A percentile compares a stretch with the other conserved stretches of the same genome.
Conservation (phyloP, 2,329 filamentous ascomycete genomes). For the Paracoccidioides brasiliensis region DNA sequence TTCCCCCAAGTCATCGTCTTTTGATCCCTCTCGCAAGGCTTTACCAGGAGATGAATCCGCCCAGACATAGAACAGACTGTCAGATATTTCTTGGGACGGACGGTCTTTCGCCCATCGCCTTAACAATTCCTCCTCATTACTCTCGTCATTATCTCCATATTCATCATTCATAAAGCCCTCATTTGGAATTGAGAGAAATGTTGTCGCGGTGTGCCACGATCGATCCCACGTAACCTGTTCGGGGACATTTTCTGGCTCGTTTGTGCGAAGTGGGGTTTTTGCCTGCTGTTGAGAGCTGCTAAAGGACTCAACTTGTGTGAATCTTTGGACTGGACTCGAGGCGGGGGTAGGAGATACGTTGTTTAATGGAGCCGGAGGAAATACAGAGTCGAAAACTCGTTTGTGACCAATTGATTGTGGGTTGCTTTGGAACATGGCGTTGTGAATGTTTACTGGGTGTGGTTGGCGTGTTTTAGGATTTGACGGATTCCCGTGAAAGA, state of each 20-base stretch:
- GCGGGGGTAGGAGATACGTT: conserved; percentile 18
- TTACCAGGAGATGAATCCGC: conserved; percentile 12
- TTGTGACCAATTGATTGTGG: conserved; percentile 17
- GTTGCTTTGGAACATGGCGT: conserved; percentile 9
- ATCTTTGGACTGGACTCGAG: conserved; percentile 15
- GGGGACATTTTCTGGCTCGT: conserved; percentile 7
- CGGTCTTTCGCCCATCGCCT: conserved; percentile 20
- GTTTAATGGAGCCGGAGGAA: conserved; percentile 27
- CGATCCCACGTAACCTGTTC: conserved; percentile 27
- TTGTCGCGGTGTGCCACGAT: conserved; percentile 30
- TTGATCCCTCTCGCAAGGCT: conserved; percentile 8
- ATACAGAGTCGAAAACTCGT: conserved; percentile 33
- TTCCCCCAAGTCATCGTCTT: conserved; percentile 22
- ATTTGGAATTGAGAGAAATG: conserved; percentile 28
- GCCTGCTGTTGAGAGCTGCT: conserved; percentile 5
- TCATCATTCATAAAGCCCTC: conserved; percentile 15
- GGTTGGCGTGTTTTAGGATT: background rate
- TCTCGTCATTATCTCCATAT: conserved; percentile 2
- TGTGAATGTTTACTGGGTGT: background rate
- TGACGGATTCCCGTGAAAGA: background rate
- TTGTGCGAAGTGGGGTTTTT: conserved; percentile 3
- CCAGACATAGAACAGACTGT: conserved; percentile 24
- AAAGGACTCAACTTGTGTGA: conserved; percentile 11
- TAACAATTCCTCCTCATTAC: conserved; percentile 18
- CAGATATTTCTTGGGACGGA: conserved; percentile 19